phyloP scores from a whole-genome alignment of 345 rosid species.

The Aurinia saxatilis region DNA sequence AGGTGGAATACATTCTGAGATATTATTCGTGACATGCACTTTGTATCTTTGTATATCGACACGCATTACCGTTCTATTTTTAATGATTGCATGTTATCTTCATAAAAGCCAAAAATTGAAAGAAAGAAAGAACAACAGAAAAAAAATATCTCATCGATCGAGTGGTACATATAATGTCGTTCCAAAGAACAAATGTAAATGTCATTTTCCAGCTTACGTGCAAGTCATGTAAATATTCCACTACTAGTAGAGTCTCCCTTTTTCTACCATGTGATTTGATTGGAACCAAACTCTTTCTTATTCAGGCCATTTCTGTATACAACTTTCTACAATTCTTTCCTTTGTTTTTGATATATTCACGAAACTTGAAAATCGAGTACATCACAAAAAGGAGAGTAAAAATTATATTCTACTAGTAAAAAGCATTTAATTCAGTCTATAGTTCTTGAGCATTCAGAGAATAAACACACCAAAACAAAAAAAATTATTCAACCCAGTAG shows the following conservation, averaged over 20 bases:
- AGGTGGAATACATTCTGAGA: too few relatives aligned
- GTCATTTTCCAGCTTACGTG: slow-evolving; percentile 19
- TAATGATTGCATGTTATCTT: background rate
- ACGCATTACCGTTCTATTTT: background rate
- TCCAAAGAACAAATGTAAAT: background rate
- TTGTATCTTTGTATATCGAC: too few relatives aligned
- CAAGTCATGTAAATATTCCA: background rate
- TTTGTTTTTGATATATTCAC: background rate
- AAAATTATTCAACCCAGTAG: too few relatives aligned
- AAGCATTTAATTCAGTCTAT: too few relatives aligned
- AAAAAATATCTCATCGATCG: background rate
- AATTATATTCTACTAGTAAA: too few relatives aligned
- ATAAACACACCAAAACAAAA: too few relatives aligned
- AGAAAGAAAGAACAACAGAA: background rate
- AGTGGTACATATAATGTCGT: background rate
- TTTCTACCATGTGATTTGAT: background rate
- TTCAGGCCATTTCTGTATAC: background rate
- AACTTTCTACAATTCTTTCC: background rate
- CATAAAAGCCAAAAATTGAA: background rate
- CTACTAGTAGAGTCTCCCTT: background rate
- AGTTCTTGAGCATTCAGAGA: too few relatives aligned
- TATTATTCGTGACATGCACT: too few relatives aligned
- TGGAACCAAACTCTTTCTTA: slow-evolving; percentile 4
- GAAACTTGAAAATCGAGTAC: background rate
- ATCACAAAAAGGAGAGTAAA: background rate